These are phyloP conservation scores for Phytophthora melonis DNA, from an alignment of 352 stramenopile species.

Conservation along the genomic window DNA sequence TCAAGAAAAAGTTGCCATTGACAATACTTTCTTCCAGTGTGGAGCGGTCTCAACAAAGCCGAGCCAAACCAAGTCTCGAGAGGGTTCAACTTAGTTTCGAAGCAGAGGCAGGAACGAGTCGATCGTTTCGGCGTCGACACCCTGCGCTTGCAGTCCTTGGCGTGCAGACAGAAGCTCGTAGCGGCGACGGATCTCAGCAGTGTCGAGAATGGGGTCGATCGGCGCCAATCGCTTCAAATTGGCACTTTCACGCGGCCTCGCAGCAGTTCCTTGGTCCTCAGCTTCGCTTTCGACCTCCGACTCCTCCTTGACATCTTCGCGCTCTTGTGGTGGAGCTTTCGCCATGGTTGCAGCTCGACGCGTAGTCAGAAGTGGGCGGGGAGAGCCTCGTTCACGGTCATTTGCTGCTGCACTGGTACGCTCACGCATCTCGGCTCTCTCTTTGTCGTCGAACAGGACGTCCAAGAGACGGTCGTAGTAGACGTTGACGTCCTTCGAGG, in stretches of 20 bases:
- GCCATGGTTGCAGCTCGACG: background rate
- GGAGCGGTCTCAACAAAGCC: slow-evolving; percentile 20
- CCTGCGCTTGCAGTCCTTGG: slow-evolving; percentile 10
- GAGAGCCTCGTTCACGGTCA: background rate
- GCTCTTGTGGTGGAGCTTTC: background rate
- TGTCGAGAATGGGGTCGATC: slow-evolving; percentile 15
- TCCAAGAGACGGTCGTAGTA: slow-evolving; percentile 28
- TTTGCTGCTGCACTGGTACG: background rate
- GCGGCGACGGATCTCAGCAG: slow-evolving; percentile 23
- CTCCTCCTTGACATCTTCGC: background rate
- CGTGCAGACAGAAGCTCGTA: slow-evolving; percentile 18
- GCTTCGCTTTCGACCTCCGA: background rate
- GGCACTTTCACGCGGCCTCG: background rate
- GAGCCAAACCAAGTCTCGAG: slow-evolving; percentile 16
- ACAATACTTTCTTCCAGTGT: slow-evolving; percentile 28
- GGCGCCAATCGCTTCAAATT: slow-evolving; percentile 1
- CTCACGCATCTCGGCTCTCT: slow-evolving; percentile 20
- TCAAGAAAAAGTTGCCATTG: slow-evolving; percentile 30
- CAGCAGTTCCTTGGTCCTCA: background rate
- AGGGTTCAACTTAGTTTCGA: slow-evolving; percentile 6
- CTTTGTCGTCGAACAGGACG: slow-evolving; percentile 21
- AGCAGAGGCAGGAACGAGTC: slow-evolving; percentile 24
- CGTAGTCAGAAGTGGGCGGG: background rate
- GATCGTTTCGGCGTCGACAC: slow-evolving; percentile 17
- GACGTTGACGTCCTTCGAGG: slow-evolving; percentile 12